Conservation (phyloP, 768 basidiomycete species). For the Flagelloscypha sp. region DNA sequence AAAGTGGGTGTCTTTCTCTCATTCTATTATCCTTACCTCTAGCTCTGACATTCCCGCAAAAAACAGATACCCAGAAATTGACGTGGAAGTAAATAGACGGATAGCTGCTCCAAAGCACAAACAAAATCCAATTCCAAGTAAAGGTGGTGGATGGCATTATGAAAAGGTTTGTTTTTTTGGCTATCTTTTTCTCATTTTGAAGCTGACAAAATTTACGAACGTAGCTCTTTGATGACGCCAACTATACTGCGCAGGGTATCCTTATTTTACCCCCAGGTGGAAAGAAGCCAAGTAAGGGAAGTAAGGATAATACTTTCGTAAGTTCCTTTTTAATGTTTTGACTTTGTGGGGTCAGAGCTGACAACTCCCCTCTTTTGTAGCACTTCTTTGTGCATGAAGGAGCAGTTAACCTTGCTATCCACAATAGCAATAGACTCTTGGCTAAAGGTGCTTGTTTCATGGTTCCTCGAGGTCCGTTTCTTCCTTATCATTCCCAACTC, state of each 20-base stretch:
- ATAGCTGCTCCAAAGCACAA: no score
- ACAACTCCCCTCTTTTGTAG: slow-evolving; percentile 23
- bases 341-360: neutral
- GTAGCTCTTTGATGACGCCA: slow-evolving; percentile 85
- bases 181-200: no score
- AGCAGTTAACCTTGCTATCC: slow-evolving; percentile 78
- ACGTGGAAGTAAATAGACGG: no score
- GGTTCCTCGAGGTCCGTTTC: slow-evolving; percentile 71
- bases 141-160: no score
- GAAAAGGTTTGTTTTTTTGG: no score
- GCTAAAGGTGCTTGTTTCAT: slow-evolving; percentile 81
- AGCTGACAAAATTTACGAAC: no score
- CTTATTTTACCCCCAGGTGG: slow-evolving; percentile 70
- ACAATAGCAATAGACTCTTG: slow-evolving; percentile 70
- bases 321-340: slow-evolving; percentile 20
- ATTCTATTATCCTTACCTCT: slow-evolving; percentile 1
- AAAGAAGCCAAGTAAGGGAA: slow-evolving; percentile 80
- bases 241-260: slow-evolving; percentile 87
- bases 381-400: slow-evolving; percentile 82
- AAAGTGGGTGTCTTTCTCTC: slow-evolving; percentile 45
- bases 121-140: no score
- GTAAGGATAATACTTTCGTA: slow-evolving; percentile 92
- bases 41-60: no score
- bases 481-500: neutral
- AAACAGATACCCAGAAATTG: no score